These are phyloP conservation scores for Cryptococcus hybrid DNA, from an alignment of 1,284 basidiomycete genomes.

Conservation along the genomic window DNA sequence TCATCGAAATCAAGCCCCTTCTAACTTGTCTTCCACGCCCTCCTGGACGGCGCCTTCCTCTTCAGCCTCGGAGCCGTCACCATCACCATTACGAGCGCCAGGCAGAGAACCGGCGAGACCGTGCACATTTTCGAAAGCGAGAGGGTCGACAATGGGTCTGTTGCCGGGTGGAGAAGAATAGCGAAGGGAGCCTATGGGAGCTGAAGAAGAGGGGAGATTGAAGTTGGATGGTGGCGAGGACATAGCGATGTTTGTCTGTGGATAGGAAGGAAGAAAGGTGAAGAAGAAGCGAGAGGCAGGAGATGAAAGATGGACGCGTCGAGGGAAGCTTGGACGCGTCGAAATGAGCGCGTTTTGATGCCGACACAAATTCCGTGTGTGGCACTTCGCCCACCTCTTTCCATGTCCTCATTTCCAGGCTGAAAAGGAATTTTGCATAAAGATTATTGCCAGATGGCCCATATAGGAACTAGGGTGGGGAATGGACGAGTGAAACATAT, in stretches of 20 bases:
- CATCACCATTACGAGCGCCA: slow-evolving; percentile 8
- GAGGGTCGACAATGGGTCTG: slow-evolving; percentile 34
- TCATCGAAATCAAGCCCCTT: slow-evolving; percentile 54
- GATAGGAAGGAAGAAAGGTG: neutral
- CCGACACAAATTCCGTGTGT: no score
- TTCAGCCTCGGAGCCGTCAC: slow-evolving; percentile 13
- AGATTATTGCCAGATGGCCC: no score
- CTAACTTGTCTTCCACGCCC: slow-evolving; percentile 8
- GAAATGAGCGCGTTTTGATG: neutral
- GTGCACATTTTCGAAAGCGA: slow-evolving; percentile 41
- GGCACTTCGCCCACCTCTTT: no score
- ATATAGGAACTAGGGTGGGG: no score
- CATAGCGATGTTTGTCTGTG: slow-evolving; percentile 15
- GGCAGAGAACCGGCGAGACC: slow-evolving; percentile 35
- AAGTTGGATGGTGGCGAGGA: slow-evolving; percentile 30
- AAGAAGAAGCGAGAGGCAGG: neutral
- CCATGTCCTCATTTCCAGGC: no score
- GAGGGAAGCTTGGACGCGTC: neutral
- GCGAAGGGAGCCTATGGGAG: slow-evolving; percentile 26
- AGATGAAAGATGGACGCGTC: neutral
- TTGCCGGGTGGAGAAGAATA: slow-evolving; percentile 30
- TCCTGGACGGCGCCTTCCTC: slow-evolving; percentile 15
- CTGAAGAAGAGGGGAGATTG: slow-evolving; percentile 35
- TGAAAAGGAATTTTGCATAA: no score
- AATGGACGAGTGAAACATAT: no score